phyloP scores from a whole-genome alignment of 2,329 filamentous ascomycete genomes.

The Plectosphaerella plurivora region DNA sequence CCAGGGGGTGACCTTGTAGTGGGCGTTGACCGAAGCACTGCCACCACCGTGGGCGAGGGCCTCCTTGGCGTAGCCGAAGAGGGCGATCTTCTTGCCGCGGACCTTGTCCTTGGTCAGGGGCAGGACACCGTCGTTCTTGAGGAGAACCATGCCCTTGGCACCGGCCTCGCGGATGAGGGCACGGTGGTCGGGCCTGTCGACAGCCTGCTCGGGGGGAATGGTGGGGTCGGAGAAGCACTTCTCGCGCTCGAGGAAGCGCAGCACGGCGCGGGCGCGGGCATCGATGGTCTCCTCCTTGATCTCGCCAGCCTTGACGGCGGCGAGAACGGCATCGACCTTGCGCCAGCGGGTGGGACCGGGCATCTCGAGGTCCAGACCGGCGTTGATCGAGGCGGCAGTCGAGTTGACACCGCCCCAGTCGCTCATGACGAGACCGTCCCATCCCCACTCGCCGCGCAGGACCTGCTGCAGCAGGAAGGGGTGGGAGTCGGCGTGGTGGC shows the following conservation, averaged over 20 bases:
- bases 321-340: constrained; percentile 3
- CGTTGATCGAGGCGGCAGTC: constrained; percentile 15
- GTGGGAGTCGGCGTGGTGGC: constrained; percentile 35
- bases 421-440: constrained; percentile 52
- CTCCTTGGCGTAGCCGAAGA: constrained; percentile 27
- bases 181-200: constrained; percentile 22
- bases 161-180: constrained; percentile 18
- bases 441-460: constrained; percentile 53
- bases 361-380: constrained; percentile 32
- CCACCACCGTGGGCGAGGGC: constrained; percentile 31
- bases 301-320: constrained; percentile 2
- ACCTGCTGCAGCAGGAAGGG: constrained; percentile 42
- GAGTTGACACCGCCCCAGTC: constrained; percentile 43
- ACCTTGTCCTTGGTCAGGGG: constrained; percentile 36
- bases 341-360: constrained; percentile 29
- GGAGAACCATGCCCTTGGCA: constrained; percentile 52
- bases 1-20: constrained; percentile 28
- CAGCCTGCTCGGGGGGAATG: constrained; percentile 10
- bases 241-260: constrained; percentile 10
- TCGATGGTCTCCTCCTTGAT: constrained; percentile 1
- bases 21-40: constrained; percentile 27
- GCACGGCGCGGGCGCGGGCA: constrained; percentile 14
- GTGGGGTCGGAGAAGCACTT: constrained; percentile 1
- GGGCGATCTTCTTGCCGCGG: constrained; percentile 24
- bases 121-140: constrained; percentile 57